Percentiles rank a stretch among this genome's conserved stretches.
Conservation (phyloP, 768 basidiomycete genomes). For the Rhodotorula diobovata region DNA sequence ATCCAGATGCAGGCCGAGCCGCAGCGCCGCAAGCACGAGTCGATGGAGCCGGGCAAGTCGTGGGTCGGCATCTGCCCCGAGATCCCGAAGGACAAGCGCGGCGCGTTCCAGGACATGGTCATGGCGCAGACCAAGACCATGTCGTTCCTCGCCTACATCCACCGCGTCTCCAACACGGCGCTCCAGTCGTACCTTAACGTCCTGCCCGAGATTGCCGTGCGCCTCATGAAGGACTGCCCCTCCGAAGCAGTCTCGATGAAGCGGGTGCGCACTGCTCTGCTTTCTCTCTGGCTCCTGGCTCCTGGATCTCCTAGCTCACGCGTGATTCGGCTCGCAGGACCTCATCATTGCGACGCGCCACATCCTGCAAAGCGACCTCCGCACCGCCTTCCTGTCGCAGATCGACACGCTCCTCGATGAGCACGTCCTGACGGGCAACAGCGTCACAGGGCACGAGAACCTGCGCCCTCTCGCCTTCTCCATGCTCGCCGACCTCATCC, state of each 20-base stretch:
- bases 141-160: slow-evolving; percentile 84
- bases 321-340: slow-evolving; percentile 56
- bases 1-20: slow-evolving; percentile 37
- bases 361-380: slow-evolving; percentile 70
- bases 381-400: slow-evolving; percentile 70
- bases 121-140: slow-evolving; percentile 81
- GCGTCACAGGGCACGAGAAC: slow-evolving; percentile 77
- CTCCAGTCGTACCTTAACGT: slow-evolving; percentile 72
- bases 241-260: slow-evolving; percentile 67
- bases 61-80: slow-evolving; percentile 40
- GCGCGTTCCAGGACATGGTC: slow-evolving; percentile 42
- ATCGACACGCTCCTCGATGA: slow-evolving; percentile 89
- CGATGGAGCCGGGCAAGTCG: slow-evolving; percentile 33
- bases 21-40: slow-evolving; percentile 34
- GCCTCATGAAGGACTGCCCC: slow-evolving; percentile 92
- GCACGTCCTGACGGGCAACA: slow-evolving; percentile 75
- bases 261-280: slow-evolving; percentile 57
- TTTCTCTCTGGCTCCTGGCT: background rate
- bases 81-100: slow-evolving; percentile 49
- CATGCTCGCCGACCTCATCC: slow-evolving; percentile 85
- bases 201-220: slow-evolving; percentile 70
- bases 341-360: slow-evolving; percentile 88
- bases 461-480: slow-evolving; percentile 76
- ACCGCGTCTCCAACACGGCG: slow-evolving; percentile 63
- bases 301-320: background rate